Percentiles rank a stretch among this genome's conserved stretches.
These are phyloP conservation scores for Ogataea paradorogensis DNA, from an alignment of 805 yeast genomes.

Conservation along the genomic window DNA sequence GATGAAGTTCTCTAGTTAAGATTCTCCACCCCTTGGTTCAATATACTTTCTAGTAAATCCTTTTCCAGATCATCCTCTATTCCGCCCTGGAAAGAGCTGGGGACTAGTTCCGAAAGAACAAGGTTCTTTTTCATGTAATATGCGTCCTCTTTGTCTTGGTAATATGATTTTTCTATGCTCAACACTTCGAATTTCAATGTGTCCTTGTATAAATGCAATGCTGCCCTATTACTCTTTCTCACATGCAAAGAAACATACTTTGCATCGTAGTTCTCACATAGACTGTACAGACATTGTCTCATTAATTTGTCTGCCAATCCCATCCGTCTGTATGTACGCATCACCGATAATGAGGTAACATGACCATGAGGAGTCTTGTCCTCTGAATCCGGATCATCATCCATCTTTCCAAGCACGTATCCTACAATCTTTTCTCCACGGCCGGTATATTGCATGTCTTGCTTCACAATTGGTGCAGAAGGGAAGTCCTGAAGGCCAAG, in stretches of 20 bases:
- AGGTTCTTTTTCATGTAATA: slow-evolving; percentile 84
- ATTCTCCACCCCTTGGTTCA: slow-evolving; percentile 13
- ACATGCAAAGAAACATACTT: slow-evolving; percentile 88
- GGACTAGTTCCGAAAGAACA: slow-evolving; percentile 56
- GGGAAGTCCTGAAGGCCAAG: slow-evolving; percentile 24
- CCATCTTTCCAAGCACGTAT: slow-evolving; percentile 94
- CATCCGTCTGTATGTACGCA: slow-evolving; percentile 93
- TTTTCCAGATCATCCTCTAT: slow-evolving; percentile 54
- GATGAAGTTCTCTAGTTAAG: background rate
- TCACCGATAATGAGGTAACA: slow-evolving; percentile 88
- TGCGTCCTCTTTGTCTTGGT: slow-evolving; percentile 97
- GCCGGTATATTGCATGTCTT: slow-evolving; percentile 50
- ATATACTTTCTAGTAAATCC: slow-evolving; percentile 42
- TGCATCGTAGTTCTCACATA: slow-evolving; percentile 79
- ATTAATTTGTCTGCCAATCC: slow-evolving; percentile 91
- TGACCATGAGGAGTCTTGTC: slow-evolving; percentile 84
- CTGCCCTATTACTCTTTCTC: slow-evolving; percentile 90
- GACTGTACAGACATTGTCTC: slow-evolving; percentile 73
- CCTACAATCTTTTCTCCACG: slow-evolving; percentile 87
- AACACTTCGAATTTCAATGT: slow-evolving; percentile 80
- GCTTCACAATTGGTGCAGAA: slow-evolving; percentile 18
- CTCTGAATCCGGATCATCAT: slow-evolving; percentile 70
- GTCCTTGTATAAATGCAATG: slow-evolving; percentile 85
- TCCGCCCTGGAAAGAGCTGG: slow-evolving; percentile 51
- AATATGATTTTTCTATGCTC: slow-evolving; percentile 81